Evolutionary conservation across 1,284 basidiomycete species (phyloP), one percentile per base, ranked within the genome.

Genomic region (Nidula niveotomentosa): DNA sequence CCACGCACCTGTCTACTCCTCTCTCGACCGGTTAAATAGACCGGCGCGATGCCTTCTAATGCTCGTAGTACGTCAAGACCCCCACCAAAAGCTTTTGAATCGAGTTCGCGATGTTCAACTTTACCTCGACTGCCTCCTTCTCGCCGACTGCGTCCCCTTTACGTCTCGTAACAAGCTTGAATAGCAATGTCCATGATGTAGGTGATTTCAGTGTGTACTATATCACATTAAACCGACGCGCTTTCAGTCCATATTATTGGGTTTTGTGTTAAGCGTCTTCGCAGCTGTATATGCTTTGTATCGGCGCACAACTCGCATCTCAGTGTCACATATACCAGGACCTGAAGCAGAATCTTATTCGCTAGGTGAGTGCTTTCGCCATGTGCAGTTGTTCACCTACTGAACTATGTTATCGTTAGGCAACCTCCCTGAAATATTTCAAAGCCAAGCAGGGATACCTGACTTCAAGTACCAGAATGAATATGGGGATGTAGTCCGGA

Each of bases 381-480:
- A 1, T 52, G 17, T 44, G 18, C 41, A 34, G 33, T 30, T 35
- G 39, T 15, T 45, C 41, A 10, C 33, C 45, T 17, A 45, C 36
- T 49, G 10, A 30, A 23, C 47, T 51, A 39, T 34, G 43, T 47
- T 30, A 15, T 41, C 36, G 13, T 1, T 61, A 83, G 81, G 82
- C 2, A 79, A 81, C 56, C 66, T 83, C 13, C 72, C 72, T 23
- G 76, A 83, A 59, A 65, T 81, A 34, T 77, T 79, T 60, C 78
- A 79, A 56, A 76, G 75, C 55, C 75, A 80, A 60, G 79, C 73
- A 8, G 81, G 75, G 2, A 71, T 71, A 13, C 75, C 75, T 9
- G 82, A 84, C 57, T 78, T 82, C 62, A 78, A 75, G 61, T 82
- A 79, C 68, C 76, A 79, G 58, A 65, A 63, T 30, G 61, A 68